Evolutionary conservation across 2,329 filamentous ascomycete species (phyloP), one percentile per base, ranked within the genome.

Genomic region (Dactylellina parvicollis): DNA sequence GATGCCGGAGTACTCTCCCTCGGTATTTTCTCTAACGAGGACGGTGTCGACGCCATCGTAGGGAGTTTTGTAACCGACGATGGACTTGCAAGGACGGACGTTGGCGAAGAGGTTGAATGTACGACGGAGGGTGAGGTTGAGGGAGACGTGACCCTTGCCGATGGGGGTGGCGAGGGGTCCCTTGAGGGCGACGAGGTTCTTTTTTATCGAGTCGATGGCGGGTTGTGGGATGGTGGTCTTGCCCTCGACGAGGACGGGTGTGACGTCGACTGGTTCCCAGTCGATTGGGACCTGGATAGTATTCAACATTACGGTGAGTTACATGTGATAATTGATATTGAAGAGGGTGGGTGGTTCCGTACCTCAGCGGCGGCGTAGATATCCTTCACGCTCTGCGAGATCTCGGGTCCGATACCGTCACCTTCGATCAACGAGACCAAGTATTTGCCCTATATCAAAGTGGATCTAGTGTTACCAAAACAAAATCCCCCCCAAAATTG

Each of bases 31-130:
- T 83, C 95, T 92, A 84, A 99, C 98, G 81, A 99, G 86, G 80
- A 97, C 92, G 38, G 93, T 97, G 84, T 99, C 91, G 81, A 99
- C 95, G 79, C 91, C 88, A 82, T 98, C 94, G 86, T 98, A 98
- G 76, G 94, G 92, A 60, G 95, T 99, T 89, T 98, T 96, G 90
- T 90, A 99, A 80, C 95, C 95, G 77, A 91, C 91, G 78, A 99
- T 92, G 76, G 92, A 97, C 81, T 92, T 91, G 89, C 96, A 99
- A 75, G 96, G 95, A 80, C 96, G 93, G 79, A 99, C 87, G 86
- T 99, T 99, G 85, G 95, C 96, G 83, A 99, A 99, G 80, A 99
- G 92, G 87, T 99, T 99, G 86, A 99, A 99, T 76, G 96, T 99
- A 81, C 95, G 91, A 81, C 95, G 94, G 80, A 99, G 92, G 74